Conservation (phyloP, 139 green algal species). For the Spirogloea muscicola region DNA sequence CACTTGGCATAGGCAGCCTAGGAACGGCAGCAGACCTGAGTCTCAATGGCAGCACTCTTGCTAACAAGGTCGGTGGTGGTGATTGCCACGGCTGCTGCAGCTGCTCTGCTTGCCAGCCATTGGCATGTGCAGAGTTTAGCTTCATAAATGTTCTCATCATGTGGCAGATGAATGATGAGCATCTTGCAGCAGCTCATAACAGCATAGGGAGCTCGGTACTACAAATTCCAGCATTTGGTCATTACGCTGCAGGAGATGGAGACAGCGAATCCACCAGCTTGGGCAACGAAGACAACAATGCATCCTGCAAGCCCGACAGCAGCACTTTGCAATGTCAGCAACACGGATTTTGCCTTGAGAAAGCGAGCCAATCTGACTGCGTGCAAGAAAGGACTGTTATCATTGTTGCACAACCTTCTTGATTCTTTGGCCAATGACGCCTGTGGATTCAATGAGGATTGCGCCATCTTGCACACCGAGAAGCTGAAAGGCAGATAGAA, state of each 20-base stretch:
- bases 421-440: slow-evolving; percentile 94
- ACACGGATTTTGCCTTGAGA: no score
- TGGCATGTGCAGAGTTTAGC: no score
- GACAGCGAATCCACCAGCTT: slow-evolving; percentile 66
- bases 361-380: no score
- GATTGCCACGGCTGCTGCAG: slow-evolving; percentile 49
- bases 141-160: no score
- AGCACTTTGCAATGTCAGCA: slow-evolving; percentile 2
- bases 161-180: no score
- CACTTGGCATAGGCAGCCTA: no score
- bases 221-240: no score
- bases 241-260: slow-evolving; percentile 22
- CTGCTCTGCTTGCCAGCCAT: slow-evolving; percentile 1
- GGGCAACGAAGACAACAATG: slow-evolving; percentile 71
- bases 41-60: slow-evolving; percentile 73
- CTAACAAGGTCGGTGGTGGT: slow-evolving; percentile 68
- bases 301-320: slow-evolving; percentile 17
- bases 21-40: no score
- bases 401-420: slow-evolving; percentile 67
- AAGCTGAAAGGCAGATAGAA: slow-evolving; percentile 44
- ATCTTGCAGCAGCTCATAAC: no score
- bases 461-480: slow-evolving; percentile 66
- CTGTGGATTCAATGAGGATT: slow-evolving; percentile 78
- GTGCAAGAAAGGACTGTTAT: background rate
- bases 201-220: no score